Evolutionary conservation across 805 yeast genomes (phyloP), one percentile per base, ranked within the genome.

Genomic region (Candida alai): DNA sequence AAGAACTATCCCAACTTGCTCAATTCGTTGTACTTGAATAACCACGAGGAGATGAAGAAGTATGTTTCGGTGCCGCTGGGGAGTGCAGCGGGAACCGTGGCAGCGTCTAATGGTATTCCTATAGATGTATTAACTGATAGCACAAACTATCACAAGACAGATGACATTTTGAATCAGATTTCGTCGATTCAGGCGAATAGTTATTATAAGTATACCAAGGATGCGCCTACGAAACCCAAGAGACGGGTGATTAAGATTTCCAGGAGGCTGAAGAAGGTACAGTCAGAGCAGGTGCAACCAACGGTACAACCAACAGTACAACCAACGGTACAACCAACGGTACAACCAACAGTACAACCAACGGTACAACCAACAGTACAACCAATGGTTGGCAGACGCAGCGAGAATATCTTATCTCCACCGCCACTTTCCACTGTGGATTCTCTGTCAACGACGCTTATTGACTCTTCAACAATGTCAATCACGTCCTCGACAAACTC

Each of bases 131-230:
- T 65, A 25, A 51, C 65, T 26, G 51, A 48, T 10, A 42, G 54
- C 28, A 46, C 52, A 13, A 56, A 52, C 28, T 60, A 45, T 40
- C 38, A 39, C 24, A 51, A 54, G 21, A 58, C 71, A 14, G 62
- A 67, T 28, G 51, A 54, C 31, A 56, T 72, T 38, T 51, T 59
- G 44, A 45, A 54, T 42, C 56, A 62, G 34, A 70, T 74, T 30
- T 65, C 73, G 14, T 53, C 59, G 19, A 71, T 73, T 37, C 79
- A 74, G 49, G 48, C 68, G 5, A 62, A 60, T 38, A 64, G 62
- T 24, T 73, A 53, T 44, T 52, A 60, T 36, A 62, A 61, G 40
- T 52, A 43, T 49, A 53, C 47, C 28, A 46, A 42, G 35, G 32
- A 40, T 17, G 38, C 37, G 10, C 33, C 32, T 12, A 39, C 44